Evolutionary conservation across 2,329 filamentous ascomycete species (phyloP), one percentile per base, ranked within the genome.

Genomic region (Sporothrix schenckii): DNA sequence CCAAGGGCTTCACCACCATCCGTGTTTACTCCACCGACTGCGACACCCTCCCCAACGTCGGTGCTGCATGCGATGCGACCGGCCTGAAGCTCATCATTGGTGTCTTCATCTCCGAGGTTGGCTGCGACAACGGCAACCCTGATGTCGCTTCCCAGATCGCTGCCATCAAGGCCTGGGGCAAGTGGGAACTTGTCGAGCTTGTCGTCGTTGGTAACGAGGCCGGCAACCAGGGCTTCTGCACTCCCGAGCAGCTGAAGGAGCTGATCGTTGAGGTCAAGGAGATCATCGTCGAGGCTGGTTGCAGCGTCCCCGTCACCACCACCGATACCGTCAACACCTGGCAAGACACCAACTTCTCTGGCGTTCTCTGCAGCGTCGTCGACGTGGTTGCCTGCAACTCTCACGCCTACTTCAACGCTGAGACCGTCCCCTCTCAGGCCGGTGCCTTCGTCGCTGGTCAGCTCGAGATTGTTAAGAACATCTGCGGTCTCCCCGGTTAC

Each of bases 11-110:
- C 87, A 81, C 81, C 74, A 83, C 86, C 66, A 80, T 94, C 79
- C 94, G 94, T 80, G 85, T 95, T 79, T 98, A 98, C 88, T 92
- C 91, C 74, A 94, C 93, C 75, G 94, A 97, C 87, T 98, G 94
- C 86, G 85, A 87, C 81, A 91, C 90, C 69, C 91, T 97, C 72
- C 81, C 89, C 78, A 89, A 87, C 80, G 89, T 97, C 71, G 92
- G 92, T 74, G 80, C 82, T 56, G 91, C 92, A 72, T 89, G 86
- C 81, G 80, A 86, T 77, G 80, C 86, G 76, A 78, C 89, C 80
- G 89, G 90, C 72, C 78, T 97, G 72, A 89, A 90, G 80, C 83
- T 97, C 80, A 94, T 97, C 80, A 82, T 96, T 72, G 94, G 94
- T 80, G 86, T 98, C 83, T 97, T 91, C 85, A 91, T 97, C 80